These are phyloP conservation scores for Delitschia confertaspora DNA, from an alignment of 495 filamentous ascomycete species.

Conservation along the genomic window DNA sequence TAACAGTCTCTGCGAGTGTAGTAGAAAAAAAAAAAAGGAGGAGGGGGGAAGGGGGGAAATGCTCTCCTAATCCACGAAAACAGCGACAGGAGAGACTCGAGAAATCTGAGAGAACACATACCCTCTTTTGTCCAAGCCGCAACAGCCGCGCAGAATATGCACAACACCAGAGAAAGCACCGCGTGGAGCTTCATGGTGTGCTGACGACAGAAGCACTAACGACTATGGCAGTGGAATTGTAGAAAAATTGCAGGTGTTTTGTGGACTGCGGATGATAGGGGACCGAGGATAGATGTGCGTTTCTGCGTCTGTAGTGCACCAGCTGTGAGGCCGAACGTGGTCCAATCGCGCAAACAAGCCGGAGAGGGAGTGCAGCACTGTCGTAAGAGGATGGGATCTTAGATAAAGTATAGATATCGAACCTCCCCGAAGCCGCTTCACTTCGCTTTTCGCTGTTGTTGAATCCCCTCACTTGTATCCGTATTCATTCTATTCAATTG, in stretches of 20 bases:
- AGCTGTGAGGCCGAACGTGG: conserved; percentile 16
- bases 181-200: conserved; percentile 19
- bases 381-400: too few relatives aligned
- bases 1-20: too few relatives aligned
- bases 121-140: conserved; percentile 82
- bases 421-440: not conserved
- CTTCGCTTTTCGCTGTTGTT: not conserved
- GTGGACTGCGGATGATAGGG: conserved; percentile 18
- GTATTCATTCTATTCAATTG: too few relatives aligned
- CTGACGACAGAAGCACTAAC: too few relatives aligned
- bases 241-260: too few relatives aligned
- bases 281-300: not conserved
- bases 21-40: too few relatives aligned
- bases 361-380: conserved; percentile 4
- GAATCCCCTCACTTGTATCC: too few relatives aligned
- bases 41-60: conserved; percentile 5
- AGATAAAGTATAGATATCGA: not conserved
- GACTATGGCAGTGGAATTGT: too few relatives aligned
- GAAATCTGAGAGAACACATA: conserved; percentile 36
- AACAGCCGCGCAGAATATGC: conserved; percentile 53
- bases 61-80: too few relatives aligned
- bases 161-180: conserved; percentile 41
- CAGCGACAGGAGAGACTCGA: too few relatives aligned
- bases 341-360: conserved; percentile 16
- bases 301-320: conserved; percentile 17